Evolutionary conservation across 306 rosid genomes (phyloP).

Genomic region (Urtica urens): DNA sequence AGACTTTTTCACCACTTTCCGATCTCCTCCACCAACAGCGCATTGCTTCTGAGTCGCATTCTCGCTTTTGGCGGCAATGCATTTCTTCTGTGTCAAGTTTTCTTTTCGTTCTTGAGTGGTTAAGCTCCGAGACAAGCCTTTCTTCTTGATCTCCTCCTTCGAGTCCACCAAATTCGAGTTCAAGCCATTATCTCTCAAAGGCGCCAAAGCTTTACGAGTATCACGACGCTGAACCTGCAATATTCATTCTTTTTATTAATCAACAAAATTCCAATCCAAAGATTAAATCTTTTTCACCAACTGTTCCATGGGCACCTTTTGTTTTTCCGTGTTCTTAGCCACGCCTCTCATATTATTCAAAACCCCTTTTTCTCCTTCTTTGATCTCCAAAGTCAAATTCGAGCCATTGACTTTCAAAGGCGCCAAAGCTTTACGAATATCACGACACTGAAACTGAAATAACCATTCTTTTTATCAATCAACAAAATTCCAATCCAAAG

Average conservation of each 20-base stretch:
- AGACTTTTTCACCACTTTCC: constrained; percentile 16
- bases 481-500: constrained; percentile 4
- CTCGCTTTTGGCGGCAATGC: neutral
- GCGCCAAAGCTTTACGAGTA: constrained; percentile 24
- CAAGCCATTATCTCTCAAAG: constrained; percentile 22
- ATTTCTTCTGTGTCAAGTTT: constrained; percentile 25
- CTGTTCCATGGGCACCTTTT: constrained; percentile 34
- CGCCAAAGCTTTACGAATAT: constrained; percentile 24
- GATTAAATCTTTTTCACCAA: neutral
- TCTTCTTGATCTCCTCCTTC: constrained; percentile 31
- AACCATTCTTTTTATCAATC: too few species aligned
- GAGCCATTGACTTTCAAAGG: constrained; percentile 24
- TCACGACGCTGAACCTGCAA: constrained; percentile 29
- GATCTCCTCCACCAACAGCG: constrained; percentile 19
- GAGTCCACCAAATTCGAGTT: constrained; percentile 10
- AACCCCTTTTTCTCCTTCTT: constrained; percentile 14
- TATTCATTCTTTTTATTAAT: too few species aligned
- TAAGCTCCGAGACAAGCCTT: constrained; percentile 17
- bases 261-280: constrained; percentile 6
- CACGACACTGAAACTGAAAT: constrained; percentile 28
- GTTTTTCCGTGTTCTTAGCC: constrained; percentile 39
- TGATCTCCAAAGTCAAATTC: constrained; percentile 5
- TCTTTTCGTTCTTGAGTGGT: constrained; percentile 36
- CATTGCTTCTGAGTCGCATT: constrained; percentile 26
- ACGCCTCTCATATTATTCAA: too few species aligned